Conservation (phyloP, 805 yeast species). For the Saturnispora gosingensis region DNA sequence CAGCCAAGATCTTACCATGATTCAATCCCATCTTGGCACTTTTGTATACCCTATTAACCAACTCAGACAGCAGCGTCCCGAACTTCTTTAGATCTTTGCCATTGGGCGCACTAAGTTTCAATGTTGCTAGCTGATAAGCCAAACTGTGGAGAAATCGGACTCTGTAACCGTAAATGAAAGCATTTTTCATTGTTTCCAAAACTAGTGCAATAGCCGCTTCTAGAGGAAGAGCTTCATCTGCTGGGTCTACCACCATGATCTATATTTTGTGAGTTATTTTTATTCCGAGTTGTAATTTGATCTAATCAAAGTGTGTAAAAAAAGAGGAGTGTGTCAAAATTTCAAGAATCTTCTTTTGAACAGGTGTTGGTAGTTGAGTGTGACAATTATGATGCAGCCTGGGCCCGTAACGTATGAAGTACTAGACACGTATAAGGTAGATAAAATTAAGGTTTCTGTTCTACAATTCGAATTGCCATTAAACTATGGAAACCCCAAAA, state of each 20-base stretch:
- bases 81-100: neutral
- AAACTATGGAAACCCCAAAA: conserved; percentile 12
- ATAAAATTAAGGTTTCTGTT: conserved; percentile 16
- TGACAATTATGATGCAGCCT: neutral
- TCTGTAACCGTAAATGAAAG: conserved; percentile 26
- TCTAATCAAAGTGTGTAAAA: neutral
- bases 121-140: conserved; percentile 21
- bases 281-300: neutral
- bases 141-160: conserved; percentile 25
- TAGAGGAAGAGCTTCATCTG: neutral
- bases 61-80: conserved; percentile 6
- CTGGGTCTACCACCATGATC: neutral
- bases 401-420: conserved; percentile 5
- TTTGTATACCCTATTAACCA: conserved; percentile 14
- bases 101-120: neutral
- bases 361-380: neutral
- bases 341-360: neutral
- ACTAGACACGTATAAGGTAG: conserved; percentile 15
- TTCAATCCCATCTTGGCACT: conserved; percentile 21
- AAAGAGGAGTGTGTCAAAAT: neutral
- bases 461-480: conserved; percentile 23
- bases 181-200: conserved; percentile 15
- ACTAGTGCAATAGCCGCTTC: neutral
- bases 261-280: neutral
- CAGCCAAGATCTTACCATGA: conserved; percentile 27